Base-by-base conservation (phyloP, 2,329 filamentous ascomycete genomes). In the Trichoderma polysporum region DNA sequence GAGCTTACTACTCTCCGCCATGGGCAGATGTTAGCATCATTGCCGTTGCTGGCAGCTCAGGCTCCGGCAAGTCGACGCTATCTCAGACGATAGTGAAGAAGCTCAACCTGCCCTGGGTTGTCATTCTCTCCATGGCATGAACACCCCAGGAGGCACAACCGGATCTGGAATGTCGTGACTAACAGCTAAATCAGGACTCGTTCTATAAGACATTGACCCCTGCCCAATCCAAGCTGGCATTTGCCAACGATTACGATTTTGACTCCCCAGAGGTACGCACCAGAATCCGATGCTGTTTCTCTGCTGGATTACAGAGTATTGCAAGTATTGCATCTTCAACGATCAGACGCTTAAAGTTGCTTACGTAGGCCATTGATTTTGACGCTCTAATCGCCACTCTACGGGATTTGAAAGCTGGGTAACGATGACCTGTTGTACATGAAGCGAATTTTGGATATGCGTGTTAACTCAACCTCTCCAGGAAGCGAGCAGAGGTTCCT, bases 21-120 rank as follows among this genome's bases (percentile, higher is more conserved):
- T 99, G 95, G 95, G 92, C 91, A 60, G 91, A 98, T 79, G 89
- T 97, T 73, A 94, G 92, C 81, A 97, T 99, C 74, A 97, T 99
- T 77, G 95, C 93, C 59, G 91, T 99, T 73, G 94, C 95, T 71
- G 95, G 95, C 41, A 95, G 92, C 79, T 98, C 94, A 31, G 95
- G 95, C 49, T 98, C 94, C 29, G 80, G 94, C 67, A 99, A 99
- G 83, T 97, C 94, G 7, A 97, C 94, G 7, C 82, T 99, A 63
- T 94, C 95, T 35, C 87, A 96, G 76, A 93, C 94, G 70, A 97
- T 99, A 73, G 92, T 98, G 70, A 90, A 87, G 73, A 90, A 91
- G 74, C 82, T 99, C 73, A 97, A 95, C 79, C 82, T 99, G 70
- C 95, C 95, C 66, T 99, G 95, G 94, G 95, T 99, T 69, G 94